These are phyloP conservation scores for Paracoccidioides brasiliensis DNA, from an alignment of 2,329 filamentous ascomycete genomes.

Conservation along the genomic window DNA sequence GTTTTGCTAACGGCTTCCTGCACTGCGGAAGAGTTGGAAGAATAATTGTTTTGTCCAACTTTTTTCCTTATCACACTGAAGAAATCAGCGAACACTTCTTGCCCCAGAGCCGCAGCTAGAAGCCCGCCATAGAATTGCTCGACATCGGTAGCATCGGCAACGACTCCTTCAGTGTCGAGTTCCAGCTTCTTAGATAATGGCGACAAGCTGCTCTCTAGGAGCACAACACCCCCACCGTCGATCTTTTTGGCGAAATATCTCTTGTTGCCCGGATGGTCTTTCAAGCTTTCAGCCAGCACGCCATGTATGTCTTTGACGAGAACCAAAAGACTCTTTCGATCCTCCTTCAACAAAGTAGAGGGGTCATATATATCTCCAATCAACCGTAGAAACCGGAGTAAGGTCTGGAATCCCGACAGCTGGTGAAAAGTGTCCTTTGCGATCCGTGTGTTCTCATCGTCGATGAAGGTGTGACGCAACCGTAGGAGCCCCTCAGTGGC, in stretches of 20 bases:
- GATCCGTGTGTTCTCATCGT: constrained; percentile 35
- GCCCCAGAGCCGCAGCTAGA: constrained; percentile 65
- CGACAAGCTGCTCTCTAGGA: constrained; percentile 56
- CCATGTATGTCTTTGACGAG: constrained; percentile 45
- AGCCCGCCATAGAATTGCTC: constrained; percentile 77
- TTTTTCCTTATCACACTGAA: constrained; percentile 38
- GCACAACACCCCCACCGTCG: constrained; percentile 64
- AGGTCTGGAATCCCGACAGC: constrained; percentile 60
- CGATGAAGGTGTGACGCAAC: constrained; percentile 52
- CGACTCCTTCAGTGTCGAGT: constrained; percentile 8
- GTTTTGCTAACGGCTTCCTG: constrained; percentile 21
- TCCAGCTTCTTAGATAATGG: constrained; percentile 49
- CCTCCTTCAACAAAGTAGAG: constrained; percentile 44
- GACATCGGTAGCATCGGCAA: constrained; percentile 34
- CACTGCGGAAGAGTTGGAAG: neutral
- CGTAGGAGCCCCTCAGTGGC: constrained; percentile 47
- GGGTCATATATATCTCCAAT: constrained; percentile 63
- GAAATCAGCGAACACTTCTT: constrained; percentile 58
- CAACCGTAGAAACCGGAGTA: constrained; percentile 56
- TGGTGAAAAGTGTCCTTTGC: constrained; percentile 73
- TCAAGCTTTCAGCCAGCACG: constrained; percentile 61
- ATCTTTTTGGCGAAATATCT: constrained; percentile 72
- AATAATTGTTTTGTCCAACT: constrained; percentile 16
- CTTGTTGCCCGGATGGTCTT: constrained; percentile 70
- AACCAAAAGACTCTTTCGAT: constrained; percentile 54